Conservation (phyloP, 2,329 filamentous ascomycete species). For the Penicillium occitanis region DNA sequence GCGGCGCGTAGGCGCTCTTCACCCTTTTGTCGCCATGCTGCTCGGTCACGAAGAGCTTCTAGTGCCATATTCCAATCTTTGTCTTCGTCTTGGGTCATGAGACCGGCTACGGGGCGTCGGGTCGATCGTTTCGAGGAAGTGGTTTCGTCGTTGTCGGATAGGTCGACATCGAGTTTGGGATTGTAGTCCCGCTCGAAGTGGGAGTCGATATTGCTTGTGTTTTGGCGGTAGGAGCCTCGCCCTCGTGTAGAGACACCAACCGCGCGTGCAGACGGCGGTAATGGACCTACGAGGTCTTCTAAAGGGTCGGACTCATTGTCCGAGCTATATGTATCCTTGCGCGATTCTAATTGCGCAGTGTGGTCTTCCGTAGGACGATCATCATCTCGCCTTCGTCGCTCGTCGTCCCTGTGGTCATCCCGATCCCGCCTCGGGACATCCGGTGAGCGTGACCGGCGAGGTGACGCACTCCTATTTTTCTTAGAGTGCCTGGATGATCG, state of each 20-base stretch:
- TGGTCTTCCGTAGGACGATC: not conserved
- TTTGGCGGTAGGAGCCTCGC: constrained; percentile 62
- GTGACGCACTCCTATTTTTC: constrained; percentile 20
- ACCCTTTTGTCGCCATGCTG: constrained; percentile 72
- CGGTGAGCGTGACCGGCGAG: constrained; percentile 25
- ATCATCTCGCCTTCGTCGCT: not conserved
- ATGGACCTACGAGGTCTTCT: constrained; percentile 73
- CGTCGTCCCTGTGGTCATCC: not conserved
- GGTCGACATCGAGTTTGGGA: constrained; percentile 48
- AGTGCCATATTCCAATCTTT: constrained; percentile 79
- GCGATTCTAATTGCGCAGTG: not conserved
- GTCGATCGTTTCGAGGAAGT: constrained; percentile 54
- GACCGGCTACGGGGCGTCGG: constrained; percentile 41
- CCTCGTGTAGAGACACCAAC: constrained; percentile 57
- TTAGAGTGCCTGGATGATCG: constrained; percentile 24
- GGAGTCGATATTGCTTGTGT: constrained; percentile 69
- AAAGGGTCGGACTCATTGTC: constrained; percentile 64
- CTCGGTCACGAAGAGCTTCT: constrained; percentile 75
- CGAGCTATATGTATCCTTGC: constrained; percentile 17
- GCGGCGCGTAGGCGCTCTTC: constrained; percentile 73
- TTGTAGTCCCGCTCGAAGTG: constrained; percentile 71
- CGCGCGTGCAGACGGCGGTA: constrained; percentile 48
- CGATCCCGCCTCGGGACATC: constrained; percentile 18
- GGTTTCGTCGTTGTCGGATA: constrained; percentile 54
- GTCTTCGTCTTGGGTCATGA: constrained; percentile 58